Evolutionary conservation across 768 basidiomycete genomes (phyloP).

Genomic region (Psilocybe tampanensis): DNA sequence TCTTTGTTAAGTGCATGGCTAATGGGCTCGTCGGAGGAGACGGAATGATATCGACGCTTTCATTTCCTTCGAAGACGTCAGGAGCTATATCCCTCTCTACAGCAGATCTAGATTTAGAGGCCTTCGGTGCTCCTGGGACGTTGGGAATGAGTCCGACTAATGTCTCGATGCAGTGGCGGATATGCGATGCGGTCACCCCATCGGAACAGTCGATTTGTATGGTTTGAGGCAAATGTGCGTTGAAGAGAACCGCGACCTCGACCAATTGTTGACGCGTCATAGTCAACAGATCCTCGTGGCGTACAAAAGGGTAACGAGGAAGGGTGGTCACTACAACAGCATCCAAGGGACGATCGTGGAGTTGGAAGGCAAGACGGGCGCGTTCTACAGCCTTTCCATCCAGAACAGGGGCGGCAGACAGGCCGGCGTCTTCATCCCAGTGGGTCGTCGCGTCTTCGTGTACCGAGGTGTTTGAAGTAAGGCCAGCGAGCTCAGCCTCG

Average conservation of each 20-base stretch:
- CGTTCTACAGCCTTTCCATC: neutral
- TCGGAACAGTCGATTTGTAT: slow-evolving; percentile 48
- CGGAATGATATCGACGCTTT: slow-evolving; percentile 14
- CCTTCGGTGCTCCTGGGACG: slow-evolving; percentile 40
- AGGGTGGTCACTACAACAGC: slow-evolving; percentile 68
- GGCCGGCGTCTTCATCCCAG: neutral
- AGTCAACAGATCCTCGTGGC: slow-evolving; percentile 70
- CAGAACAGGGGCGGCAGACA: neutral
- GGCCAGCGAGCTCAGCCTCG: neutral
- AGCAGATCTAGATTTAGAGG: slow-evolving; percentile 21
- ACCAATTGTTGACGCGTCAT: slow-evolving; percentile 61
- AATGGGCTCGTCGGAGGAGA: slow-evolving; percentile 41
- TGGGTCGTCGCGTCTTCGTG: neutral
- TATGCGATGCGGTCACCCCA: slow-evolving; percentile 33
- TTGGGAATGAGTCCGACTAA: slow-evolving; percentile 56
- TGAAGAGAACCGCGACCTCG: slow-evolving; percentile 54
- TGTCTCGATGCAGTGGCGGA: slow-evolving; percentile 59
- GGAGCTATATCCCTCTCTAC: neutral
- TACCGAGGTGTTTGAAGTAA: too few relatives aligned
- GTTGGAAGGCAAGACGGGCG: slow-evolving; percentile 59
- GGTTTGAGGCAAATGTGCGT: slow-evolving; percentile 53
- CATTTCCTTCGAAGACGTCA: slow-evolving; percentile 4
- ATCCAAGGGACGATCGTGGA: slow-evolving; percentile 52
- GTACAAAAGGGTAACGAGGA: slow-evolving; percentile 63
- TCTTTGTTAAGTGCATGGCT: slow-evolving; percentile 27